Conservation (phyloP, 805 yeast genomes). For the Ogataea corticis region DNA sequence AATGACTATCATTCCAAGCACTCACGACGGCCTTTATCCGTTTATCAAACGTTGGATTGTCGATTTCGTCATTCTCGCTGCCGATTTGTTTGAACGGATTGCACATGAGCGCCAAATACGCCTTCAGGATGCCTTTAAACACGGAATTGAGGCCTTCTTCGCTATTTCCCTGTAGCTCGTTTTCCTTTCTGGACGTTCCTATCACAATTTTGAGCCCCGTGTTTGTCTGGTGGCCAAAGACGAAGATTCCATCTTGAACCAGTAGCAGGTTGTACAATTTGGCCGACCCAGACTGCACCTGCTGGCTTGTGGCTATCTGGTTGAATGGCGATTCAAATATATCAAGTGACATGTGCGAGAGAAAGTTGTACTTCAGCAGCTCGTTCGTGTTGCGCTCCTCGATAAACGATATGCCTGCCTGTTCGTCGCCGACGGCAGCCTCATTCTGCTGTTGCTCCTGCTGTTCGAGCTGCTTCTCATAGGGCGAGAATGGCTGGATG, state of each 20-base stretch:
- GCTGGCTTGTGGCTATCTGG: conserved; percentile 14
- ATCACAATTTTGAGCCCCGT: conserved; percentile 67
- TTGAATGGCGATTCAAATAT: conserved; percentile 54
- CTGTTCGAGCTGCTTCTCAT: conserved; percentile 22
- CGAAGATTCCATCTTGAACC: conserved; percentile 65
- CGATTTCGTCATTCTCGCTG: conserved; percentile 31
- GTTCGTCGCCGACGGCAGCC: conserved; percentile 4
- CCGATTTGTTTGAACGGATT: conserved; percentile 57
- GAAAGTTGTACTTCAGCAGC: conserved; percentile 61
- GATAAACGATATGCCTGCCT: conserved; percentile 22
- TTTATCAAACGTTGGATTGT: conserved; percentile 32
- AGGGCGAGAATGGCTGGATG: conserved; percentile 51
- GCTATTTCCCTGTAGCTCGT: conserved; percentile 20
- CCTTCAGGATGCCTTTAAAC: conserved; percentile 49
- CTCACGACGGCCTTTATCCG: conserved; percentile 28
- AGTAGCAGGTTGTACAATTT: conserved; percentile 51
- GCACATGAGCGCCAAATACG: conserved; percentile 55
- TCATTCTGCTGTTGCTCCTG: not conserved
- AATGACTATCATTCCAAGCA: conserved; percentile 24
- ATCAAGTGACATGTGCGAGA: conserved; percentile 77
- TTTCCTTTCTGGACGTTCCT: conserved; percentile 46
- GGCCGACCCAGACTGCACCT: conserved; percentile 20
- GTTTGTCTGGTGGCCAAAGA: conserved; percentile 68
- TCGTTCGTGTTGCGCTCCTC: conserved; percentile 40
- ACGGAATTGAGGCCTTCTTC: conserved; percentile 23